Evolutionary conservation across 352 stramenopile species (phyloP), one percentile per base, ranked within the genome.

Genomic region (Globisporangium cystogenes): DNA sequence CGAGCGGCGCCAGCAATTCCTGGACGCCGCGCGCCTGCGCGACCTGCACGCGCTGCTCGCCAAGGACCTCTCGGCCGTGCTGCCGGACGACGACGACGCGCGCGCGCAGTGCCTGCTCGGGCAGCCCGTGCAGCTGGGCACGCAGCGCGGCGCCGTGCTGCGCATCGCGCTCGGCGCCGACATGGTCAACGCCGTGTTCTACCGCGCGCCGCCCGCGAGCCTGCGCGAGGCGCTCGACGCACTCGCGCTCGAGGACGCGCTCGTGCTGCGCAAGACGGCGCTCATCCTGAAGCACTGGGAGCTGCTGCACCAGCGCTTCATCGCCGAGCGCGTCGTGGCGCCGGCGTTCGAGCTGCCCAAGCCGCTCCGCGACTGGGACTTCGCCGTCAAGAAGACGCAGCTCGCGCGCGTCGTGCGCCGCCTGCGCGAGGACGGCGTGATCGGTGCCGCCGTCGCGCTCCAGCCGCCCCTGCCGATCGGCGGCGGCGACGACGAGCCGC

Each of bases 101-200:
- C 81, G 70, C 55, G 76, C 78, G 57, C 67, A 78, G 6, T 92
- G 76, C 41, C 51, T 93, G 18, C 49, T 96, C 10, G 86, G 86
- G 8, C 86, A 96, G 41, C 86, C 86, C 8, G 86, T 96, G 31
- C 72, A 78, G 45, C 74, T 93, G 0, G 79, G 82, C 21, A 86
- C 88, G 64, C 76, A 66, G 36, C 51, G 54, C 0, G 68, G 70
- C 37, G 74, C 70, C 42, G 82, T 96, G 8, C 33, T 96, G 36
- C 79, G 86, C n/a, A 90, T 95, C 52, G 86, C 86, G 0, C 69
- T 96, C 29, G 83, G 86, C 14, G 86, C 86, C 23, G 86, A 95
- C 51, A 96, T 96, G 82, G 68, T 95, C 42, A 93, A 93, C 47
- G 49, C 53, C 18, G 73, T 87, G 44, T 79, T 82, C 60, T 65